Evolutionary conservation across 2,329 filamentous ascomycete genomes (phyloP).

Genomic region (Hypocreales sp.): DNA sequence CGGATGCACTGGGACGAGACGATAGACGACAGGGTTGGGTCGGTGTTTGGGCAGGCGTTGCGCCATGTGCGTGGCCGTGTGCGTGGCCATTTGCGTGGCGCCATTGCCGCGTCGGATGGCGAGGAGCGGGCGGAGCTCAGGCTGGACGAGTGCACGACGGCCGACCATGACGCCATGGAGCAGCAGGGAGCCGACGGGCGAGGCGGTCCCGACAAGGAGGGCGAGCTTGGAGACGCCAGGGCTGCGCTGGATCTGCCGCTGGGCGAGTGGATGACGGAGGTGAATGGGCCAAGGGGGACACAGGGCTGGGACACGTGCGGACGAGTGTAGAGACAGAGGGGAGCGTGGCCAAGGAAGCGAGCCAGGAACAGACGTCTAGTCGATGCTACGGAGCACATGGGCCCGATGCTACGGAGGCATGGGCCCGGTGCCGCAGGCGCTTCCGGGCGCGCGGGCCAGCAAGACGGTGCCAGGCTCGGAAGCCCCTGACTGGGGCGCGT

Average conservation of each 20-base stretch:
- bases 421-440: no score
- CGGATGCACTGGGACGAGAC: background rate
- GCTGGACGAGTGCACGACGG: conserved; percentile 6
- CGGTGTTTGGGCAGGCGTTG: conserved; percentile 4
- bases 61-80: conserved; percentile 1
- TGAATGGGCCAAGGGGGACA: no score
- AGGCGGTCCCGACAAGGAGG: background rate
- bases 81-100: conserved; percentile 2
- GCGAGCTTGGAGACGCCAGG: background rate
- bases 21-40: conserved; percentile 1
- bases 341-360: no score
- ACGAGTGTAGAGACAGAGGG: no score
- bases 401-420: no score
- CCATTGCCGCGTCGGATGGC: conserved; percentile 2
- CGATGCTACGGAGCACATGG: no score
- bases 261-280: conserved; percentile 1
- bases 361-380: no score
- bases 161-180: conserved; percentile 8
- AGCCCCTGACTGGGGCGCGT: no score
- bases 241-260: conserved; percentile 3
- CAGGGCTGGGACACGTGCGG: no score
- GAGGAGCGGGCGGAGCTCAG: conserved; percentile 1
- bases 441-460: no score
- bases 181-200: conserved; percentile 2
- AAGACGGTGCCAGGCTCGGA: no score